phyloP scores from a whole-genome alignment of 495 filamentous ascomycete species.

The Xylaria venustula region DNA sequence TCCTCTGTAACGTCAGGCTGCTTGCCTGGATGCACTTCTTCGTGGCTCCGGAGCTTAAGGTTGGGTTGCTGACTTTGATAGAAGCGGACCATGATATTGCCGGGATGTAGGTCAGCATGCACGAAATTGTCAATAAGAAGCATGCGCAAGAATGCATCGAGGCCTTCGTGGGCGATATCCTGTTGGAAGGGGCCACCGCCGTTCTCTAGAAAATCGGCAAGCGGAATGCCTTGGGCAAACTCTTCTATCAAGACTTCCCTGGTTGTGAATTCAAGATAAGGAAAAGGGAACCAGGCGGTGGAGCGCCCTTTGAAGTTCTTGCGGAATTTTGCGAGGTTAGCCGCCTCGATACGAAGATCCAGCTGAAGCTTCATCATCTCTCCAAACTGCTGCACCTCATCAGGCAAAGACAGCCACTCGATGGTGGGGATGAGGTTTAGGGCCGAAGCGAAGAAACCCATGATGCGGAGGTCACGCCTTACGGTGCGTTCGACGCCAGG shows the following conservation, averaged over 20 bases:
- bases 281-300: constrained; percentile 95
- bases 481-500: constrained; percentile 88
- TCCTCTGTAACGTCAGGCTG: constrained; percentile 82
- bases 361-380: constrained; percentile 98
- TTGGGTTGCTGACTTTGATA: constrained; percentile 76
- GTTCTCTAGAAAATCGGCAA: constrained; percentile 83
- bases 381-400: constrained; percentile 91
- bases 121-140: constrained; percentile 97
- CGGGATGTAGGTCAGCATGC: constrained; percentile 96
- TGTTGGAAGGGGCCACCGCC: constrained; percentile 91
- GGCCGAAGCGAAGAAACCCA: constrained; percentile 84
- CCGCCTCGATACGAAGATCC: constrained; percentile 90
- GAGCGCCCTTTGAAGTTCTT: constrained; percentile 85
- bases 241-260: constrained; percentile 93
- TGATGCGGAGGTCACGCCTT: constrained; percentile 84
- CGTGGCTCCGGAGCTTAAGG: constrained; percentile 48
- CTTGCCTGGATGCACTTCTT: constrained; percentile 37
- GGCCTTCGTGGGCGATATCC: constrained; percentile 92
- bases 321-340: constrained; percentile 86
- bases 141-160: constrained; percentile 98
- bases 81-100: constrained; percentile 99
- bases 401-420: constrained; percentile 95
- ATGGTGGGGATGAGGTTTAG: constrained; percentile 91
- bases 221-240: constrained; percentile 89
- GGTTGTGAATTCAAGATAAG: constrained; percentile 87